phyloP scores from a whole-genome alignment of 768 basidiomycete genomes.

The Suillus subaureus region DNA sequence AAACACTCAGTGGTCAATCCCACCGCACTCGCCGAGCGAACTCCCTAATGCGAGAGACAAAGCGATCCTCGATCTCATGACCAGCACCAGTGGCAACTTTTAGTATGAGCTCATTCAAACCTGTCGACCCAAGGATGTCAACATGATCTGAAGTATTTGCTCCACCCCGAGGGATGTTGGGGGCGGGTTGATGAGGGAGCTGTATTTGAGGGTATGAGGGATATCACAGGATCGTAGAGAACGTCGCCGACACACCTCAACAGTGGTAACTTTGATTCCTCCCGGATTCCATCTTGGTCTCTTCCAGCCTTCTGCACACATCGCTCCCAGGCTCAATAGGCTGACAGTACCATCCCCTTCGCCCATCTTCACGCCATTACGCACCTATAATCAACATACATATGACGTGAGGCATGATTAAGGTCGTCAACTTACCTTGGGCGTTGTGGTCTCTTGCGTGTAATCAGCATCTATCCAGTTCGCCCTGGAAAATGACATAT shows the following conservation, averaged over 20 bases:
- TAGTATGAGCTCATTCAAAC: constrained; percentile 87
- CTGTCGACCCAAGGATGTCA: constrained; percentile 78
- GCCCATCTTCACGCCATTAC: constrained; percentile 88
- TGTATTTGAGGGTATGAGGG: constrained; percentile 33
- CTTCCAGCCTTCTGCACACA: constrained; percentile 97
- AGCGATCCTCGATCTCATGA: constrained; percentile 66
- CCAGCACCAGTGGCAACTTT: constrained; percentile 87
- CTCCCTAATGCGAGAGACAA: constrained; percentile 77
- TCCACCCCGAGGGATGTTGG: constrained; percentile 81
- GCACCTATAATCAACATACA: constrained; percentile 42
- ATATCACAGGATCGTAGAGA: constrained; percentile 3
- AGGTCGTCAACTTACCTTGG: constrained; percentile 47
- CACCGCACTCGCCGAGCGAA: constrained; percentile 76
- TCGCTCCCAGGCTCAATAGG: constrained; percentile 84
- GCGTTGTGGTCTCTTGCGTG: constrained; percentile 59
- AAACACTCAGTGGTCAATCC: constrained; percentile 49
- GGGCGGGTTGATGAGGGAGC: constrained; percentile 79
- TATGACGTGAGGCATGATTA: not conserved
- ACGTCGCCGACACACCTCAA: constrained; percentile 60
- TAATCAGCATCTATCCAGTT: constrained; percentile 89
- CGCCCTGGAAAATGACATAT: constrained; percentile 54
- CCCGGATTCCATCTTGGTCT: constrained; percentile 88
- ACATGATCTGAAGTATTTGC: constrained; percentile 92
- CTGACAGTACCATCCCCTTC: constrained; percentile 96
- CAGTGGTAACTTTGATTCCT: constrained; percentile 81